Percentiles rank a stretch among this genome's conserved stretches.
Evolutionary conservation across 495 filamentous ascomycete species (phyloP).

Genomic region (Parathielavia appendiculata): DNA sequence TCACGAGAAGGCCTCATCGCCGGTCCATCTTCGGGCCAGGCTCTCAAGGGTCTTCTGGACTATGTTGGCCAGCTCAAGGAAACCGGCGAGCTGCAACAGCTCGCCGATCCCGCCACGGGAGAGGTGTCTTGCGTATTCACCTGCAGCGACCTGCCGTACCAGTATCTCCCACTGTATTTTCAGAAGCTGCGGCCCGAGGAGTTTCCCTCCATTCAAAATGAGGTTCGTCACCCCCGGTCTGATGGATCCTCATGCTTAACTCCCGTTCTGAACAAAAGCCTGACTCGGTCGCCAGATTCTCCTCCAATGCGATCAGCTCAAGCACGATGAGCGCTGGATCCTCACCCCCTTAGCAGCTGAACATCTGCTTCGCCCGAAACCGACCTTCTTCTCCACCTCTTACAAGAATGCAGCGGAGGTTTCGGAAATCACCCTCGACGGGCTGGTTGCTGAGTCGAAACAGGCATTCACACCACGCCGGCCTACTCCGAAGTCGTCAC

Average conservation of each 20-base stretch:
- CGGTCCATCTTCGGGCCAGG: constrained; percentile 57
- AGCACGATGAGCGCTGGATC: constrained; percentile 50
- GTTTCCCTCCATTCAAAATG: constrained; percentile 54
- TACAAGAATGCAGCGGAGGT: constrained; percentile 26
- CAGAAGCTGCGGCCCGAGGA: constrained; percentile 46
- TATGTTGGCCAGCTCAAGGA: constrained; percentile 47
- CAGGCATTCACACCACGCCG: neutral
- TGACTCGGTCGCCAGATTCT: constrained; percentile 33
- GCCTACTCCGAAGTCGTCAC: neutral
- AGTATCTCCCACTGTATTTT: constrained; percentile 58
- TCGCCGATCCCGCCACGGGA: constrained; percentile 42
- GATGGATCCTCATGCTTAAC: constrained; percentile 12
- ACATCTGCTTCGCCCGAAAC: constrained; percentile 31
- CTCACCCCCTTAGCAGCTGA: constrained; percentile 35
- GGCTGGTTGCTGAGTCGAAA: neutral
- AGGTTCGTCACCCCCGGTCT: constrained; percentile 19
- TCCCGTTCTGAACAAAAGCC: neutral
- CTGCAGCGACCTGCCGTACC: constrained; percentile 59
- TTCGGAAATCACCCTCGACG: constrained; percentile 5
- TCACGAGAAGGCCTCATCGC: constrained; percentile 55
- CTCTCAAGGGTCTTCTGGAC: constrained; percentile 50
- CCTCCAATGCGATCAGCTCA: constrained; percentile 47
- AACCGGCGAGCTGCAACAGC: constrained; percentile 38
- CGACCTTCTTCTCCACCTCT: constrained; percentile 35
- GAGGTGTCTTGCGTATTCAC: constrained; percentile 55